phyloP scores from a whole-genome alignment of 139 green algal genomes.

The Eudorina sp. region DNA sequence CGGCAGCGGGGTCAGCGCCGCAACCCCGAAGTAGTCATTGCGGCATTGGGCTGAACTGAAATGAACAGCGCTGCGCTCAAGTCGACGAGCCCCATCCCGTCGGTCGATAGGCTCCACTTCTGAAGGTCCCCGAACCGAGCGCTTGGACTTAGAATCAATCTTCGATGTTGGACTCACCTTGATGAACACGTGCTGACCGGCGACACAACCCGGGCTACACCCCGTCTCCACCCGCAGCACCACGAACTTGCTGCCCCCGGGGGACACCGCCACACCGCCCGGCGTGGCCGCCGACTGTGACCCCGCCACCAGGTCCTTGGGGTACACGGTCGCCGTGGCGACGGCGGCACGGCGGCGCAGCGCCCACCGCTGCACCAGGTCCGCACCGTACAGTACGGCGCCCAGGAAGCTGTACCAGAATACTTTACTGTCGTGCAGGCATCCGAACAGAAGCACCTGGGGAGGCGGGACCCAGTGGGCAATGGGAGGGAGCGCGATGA shows the following conservation, averaged over 20 bases:
- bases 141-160: too few relatives aligned
- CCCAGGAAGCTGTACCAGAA: conserved; percentile 39
- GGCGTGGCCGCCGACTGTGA: not conserved
- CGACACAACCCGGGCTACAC: not conserved
- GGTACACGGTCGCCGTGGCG: conserved; percentile 42
- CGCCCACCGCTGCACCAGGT: conserved; percentile 1
- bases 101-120: too few relatives aligned
- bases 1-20: too few relatives aligned
- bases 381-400: conserved; percentile 21
- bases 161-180: too few relatives aligned
- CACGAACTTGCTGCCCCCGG: conserved; percentile 29
- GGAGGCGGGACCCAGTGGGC: not conserved
- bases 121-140: too few relatives aligned
- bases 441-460: conserved; percentile 16
- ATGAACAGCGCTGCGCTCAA: too few relatives aligned
- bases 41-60: too few relatives aligned
- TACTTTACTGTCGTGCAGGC: conserved; percentile 27
- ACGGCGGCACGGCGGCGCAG: conserved; percentile 6
- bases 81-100: too few relatives aligned
- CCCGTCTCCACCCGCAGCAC: conserved; percentile 16
- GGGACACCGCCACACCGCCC: too few relatives aligned
- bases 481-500: too few relatives aligned
- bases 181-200: conserved; percentile 31
- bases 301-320: not conserved
- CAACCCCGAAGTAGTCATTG: too few relatives aligned